These are phyloP conservation scores for Porcisia hertigi DNA, from an alignment of 208 protist species.

Conservation along the genomic window DNA sequence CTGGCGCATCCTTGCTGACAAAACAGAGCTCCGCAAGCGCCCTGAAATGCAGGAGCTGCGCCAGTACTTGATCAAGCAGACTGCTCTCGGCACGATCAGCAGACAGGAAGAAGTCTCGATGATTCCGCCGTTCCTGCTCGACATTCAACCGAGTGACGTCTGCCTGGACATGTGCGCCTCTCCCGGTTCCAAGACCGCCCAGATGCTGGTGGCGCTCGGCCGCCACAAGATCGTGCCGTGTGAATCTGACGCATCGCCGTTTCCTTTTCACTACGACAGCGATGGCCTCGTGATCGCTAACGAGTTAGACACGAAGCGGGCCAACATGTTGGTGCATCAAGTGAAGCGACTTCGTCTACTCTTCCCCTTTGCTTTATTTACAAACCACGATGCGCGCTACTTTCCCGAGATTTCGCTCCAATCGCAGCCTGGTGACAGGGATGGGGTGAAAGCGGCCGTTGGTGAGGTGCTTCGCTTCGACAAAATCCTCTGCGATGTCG, in stretches of 20 bases:
- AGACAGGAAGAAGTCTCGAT: slow-evolving; percentile 86
- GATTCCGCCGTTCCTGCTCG: slow-evolving; percentile 84
- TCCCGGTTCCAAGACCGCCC: slow-evolving; percentile 90
- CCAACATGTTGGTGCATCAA: slow-evolving; percentile 88
- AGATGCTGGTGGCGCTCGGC: slow-evolving; percentile 84
- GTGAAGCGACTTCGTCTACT: slow-evolving; percentile 83
- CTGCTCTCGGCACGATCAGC: slow-evolving; percentile 80
- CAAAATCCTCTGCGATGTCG: slow-evolving; percentile 94
- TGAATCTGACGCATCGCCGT: slow-evolving; percentile 63
- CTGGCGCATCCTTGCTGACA: slow-evolving; percentile 81
- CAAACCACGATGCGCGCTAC: slow-evolving; percentile 89
- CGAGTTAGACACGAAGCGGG: slow-evolving; percentile 83
- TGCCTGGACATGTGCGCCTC: slow-evolving; percentile 93
- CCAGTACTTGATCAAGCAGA: slow-evolving; percentile 83
- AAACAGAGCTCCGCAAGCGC: slow-evolving; percentile 79
- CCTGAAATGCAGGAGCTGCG: slow-evolving; percentile 66
- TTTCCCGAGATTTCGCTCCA: slow-evolving; percentile 65
- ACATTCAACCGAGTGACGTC: slow-evolving; percentile 73
- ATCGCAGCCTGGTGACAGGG: background rate
- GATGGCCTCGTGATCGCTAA: slow-evolving; percentile 86
- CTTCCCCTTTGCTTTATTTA: slow-evolving; percentile 90
- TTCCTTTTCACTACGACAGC: slow-evolving; percentile 76
- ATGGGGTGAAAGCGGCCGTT: background rate
- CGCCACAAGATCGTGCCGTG: slow-evolving; percentile 63
- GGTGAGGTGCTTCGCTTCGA: slow-evolving; percentile 82